These are phyloP conservation scores for Hygrocybe coccinea DNA, from an alignment of 768 basidiomycete genomes.

Conservation along the genomic window DNA sequence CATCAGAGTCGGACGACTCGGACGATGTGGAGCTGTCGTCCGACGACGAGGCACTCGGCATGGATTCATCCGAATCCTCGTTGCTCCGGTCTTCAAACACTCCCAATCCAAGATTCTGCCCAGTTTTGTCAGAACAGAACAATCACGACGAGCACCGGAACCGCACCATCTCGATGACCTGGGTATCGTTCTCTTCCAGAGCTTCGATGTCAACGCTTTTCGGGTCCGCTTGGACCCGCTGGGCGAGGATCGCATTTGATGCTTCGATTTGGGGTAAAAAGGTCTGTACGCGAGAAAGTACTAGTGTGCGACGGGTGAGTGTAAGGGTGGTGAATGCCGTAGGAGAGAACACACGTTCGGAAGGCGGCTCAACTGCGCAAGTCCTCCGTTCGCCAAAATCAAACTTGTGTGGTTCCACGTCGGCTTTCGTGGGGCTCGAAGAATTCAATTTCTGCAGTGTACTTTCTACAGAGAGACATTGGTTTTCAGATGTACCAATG, in stretches of 20 bases:
- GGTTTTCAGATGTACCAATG: constrained; percentile 6
- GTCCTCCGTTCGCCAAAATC: constrained; percentile 36
- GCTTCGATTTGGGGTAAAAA: constrained; percentile 66
- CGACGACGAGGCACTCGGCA: background rate
- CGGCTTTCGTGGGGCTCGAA: background rate
- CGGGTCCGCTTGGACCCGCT: constrained; percentile 45
- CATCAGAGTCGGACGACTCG: too few relatives aligned
- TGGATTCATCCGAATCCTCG: constrained; percentile 12
- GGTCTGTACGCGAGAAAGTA: constrained; percentile 58
- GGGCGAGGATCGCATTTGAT: constrained; percentile 52
- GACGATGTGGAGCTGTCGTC: too few relatives aligned
- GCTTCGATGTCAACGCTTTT: constrained; percentile 68
- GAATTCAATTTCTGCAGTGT: constrained; percentile 39
- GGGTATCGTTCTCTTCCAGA: constrained; percentile 41
- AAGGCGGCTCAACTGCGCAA: constrained; percentile 39
- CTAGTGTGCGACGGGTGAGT: constrained; percentile 30
- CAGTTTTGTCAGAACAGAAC: constrained; percentile 2
- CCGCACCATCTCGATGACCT: constrained; percentile 64
- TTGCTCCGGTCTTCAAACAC: constrained; percentile 45
- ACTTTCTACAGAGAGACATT: constrained; percentile 33
- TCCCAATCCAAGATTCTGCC: constrained; percentile 61
- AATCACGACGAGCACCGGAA: background rate
- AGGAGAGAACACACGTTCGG: constrained; percentile 45
- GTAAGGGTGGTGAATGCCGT: background rate
- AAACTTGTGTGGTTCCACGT: constrained; percentile 18